These are phyloP conservation scores for Trichophaea hybrida DNA, from an alignment of 2,329 filamentous ascomycete species.

Conservation along the genomic window DNA sequence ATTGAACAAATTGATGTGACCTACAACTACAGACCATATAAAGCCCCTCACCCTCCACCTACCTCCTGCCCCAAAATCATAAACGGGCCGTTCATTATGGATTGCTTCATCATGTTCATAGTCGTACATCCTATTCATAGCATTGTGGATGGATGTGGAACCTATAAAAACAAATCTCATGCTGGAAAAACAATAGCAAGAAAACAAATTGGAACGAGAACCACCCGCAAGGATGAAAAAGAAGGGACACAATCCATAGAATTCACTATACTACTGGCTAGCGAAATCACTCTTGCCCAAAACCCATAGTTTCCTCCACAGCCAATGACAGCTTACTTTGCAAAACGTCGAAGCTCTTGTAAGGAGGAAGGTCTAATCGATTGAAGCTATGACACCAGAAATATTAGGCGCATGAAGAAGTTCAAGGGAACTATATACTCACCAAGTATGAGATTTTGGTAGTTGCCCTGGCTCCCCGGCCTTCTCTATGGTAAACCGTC, in stretches of 20 bases:
- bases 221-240: background rate
- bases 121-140: background rate
- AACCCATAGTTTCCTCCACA: conserved; percentile 96
- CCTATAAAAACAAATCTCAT: too few species aligned
- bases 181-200: background rate
- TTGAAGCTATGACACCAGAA: conserved; percentile 57
- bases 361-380: conserved; percentile 82
- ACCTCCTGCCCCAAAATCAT: too few species aligned
- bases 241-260: background rate
- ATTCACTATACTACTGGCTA: background rate
- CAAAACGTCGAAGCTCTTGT: conserved; percentile 74
- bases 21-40: too few species aligned
- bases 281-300: conserved; percentile 72
- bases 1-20: too few species aligned
- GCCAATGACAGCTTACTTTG: conserved; percentile 88
- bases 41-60: too few species aligned
- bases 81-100: background rate
- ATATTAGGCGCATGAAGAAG: background rate
- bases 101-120: background rate
- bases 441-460: conserved; percentile 97
- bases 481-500: conserved; percentile 96
- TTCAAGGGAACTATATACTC: conserved; percentile 31
- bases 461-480: conserved; percentile 79
- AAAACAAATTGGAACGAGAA: background rate
- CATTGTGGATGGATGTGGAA: too few species aligned